These are phyloP conservation scores for Penicillium sp. DNA, from an alignment of 2,329 filamentous ascomycete genomes.

Conservation along the genomic window DNA sequence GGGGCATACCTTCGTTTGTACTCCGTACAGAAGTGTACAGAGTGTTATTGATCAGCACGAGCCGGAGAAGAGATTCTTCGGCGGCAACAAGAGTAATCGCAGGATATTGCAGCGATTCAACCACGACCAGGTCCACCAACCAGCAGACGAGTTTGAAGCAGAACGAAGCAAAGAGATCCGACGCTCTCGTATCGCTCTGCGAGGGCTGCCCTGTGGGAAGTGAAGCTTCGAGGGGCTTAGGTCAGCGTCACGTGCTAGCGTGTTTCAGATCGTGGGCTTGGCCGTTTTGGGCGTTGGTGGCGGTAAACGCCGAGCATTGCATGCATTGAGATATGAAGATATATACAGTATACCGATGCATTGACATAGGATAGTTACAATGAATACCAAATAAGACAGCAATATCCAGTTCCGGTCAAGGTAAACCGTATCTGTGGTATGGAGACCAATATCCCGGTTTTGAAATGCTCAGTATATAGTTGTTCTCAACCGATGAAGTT, in stretches of 20 bases:
- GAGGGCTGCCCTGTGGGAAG: slow-evolving; percentile 18
- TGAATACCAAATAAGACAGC: too few relatives aligned
- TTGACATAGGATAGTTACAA: too few relatives aligned
- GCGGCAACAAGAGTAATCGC: not conserved
- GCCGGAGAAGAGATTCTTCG: not conserved
- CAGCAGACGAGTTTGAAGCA: slow-evolving; percentile 2
- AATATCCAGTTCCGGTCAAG: too few relatives aligned
- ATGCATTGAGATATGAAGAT: too few relatives aligned
- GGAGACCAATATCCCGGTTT: too few relatives aligned
- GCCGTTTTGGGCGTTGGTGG: slow-evolving; percentile 13
- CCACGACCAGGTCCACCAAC: not conserved
- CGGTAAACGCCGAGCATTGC: not conserved
- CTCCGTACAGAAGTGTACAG: not conserved
- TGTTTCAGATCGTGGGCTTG: slow-evolving; percentile 34
- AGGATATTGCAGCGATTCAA: not conserved
- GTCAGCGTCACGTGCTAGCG: slow-evolving; percentile 32
- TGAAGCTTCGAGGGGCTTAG: slow-evolving; percentile 17
- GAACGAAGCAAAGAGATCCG: not conserved
- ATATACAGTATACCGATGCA: too few relatives aligned
- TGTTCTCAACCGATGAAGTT: not conserved
- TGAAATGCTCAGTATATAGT: too few relatives aligned
- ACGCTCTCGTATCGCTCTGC: not conserved
- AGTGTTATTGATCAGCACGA: not conserved
- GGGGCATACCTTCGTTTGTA: slow-evolving; percentile 21
- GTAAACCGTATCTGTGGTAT: too few relatives aligned